Evolutionary conservation across 345 rosid species (phyloP).

Genomic region (Streptanthus diversifolius): DNA sequence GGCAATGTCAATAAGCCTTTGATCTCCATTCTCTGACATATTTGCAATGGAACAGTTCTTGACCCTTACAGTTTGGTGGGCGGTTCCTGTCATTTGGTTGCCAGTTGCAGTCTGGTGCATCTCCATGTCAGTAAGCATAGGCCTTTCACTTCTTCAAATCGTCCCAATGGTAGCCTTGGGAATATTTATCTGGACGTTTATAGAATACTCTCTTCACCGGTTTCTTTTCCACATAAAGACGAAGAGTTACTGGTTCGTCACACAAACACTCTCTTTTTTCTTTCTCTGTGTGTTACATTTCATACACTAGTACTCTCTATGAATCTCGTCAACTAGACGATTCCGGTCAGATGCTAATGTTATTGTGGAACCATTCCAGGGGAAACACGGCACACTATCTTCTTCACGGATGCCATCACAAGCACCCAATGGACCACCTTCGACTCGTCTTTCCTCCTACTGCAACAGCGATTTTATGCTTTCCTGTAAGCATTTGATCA

Average conservation of each 20-base stretch:
- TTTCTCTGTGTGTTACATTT: slow-evolving; percentile 7
- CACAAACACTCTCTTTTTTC: not conserved
- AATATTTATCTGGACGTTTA: slow-evolving; percentile 60
- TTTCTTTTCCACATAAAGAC: slow-evolving; percentile 75
- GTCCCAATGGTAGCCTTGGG: slow-evolving; percentile 44
- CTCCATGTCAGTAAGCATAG: slow-evolving; percentile 43
- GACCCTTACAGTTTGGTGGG: slow-evolving; percentile 82
- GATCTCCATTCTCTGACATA: slow-evolving; percentile 15
- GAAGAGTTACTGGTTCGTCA: slow-evolving; percentile 52
- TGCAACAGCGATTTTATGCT: slow-evolving; percentile 60
- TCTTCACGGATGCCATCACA: slow-evolving; percentile 93
- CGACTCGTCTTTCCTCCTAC: slow-evolving; percentile 93
- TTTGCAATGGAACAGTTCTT: slow-evolving; percentile 46
- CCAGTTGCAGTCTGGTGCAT: slow-evolving; percentile 53
- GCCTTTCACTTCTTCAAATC: slow-evolving; percentile 42
- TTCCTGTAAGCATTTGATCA: slow-evolving; percentile 52
- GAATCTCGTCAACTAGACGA: not conserved
- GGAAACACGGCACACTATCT: slow-evolving; percentile 84
- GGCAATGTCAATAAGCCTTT: not conserved
- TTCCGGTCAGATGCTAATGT: not conserved
- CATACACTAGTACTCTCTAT: not conserved
- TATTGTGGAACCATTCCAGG: slow-evolving; percentile 42
- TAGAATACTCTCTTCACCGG: slow-evolving; percentile 68
- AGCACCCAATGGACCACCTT: slow-evolving; percentile 93
- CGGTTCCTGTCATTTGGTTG: slow-evolving; percentile 66